Evolutionary conservation across 306 rosid genomes (phyloP), one percentile per base, ranked within the genome.

Genomic region (Pyrus betulifolia): DNA sequence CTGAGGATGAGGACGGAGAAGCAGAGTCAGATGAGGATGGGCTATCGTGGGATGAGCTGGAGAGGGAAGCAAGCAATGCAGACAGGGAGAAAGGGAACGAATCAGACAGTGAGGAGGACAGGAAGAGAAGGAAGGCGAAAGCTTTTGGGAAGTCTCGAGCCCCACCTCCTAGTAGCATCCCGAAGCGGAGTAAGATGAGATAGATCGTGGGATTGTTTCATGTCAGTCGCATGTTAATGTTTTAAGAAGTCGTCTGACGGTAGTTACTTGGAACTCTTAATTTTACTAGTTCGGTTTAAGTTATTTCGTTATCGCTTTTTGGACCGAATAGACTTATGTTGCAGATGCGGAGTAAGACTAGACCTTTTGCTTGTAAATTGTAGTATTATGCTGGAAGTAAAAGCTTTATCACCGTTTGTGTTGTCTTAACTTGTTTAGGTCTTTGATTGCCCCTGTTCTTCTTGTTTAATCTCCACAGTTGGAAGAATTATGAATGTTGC

Each of bases 1-100:
- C 98, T 0, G 97, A 90, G 15, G 98, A 88, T 4, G 91, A 84
- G 9, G 89, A 81, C 1, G 91, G 82, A 52, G 91, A 88, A 14
- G 89, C 86, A 0, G 91, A 82, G 44, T 86, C 72, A 71, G 88
- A 80, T 19, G 91, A 88, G 69, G 15, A 83, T 76, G 91, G 91
- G 27, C 84, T 90, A 87, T 89, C 98, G 8, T 94, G 98, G 98
- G 98, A 94, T 55, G 98, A 94, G 82, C 84, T 94, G 84, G 98
- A 94, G 89, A 91, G 93, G 83, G 98, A 94, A 84, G 98, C 98
- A 46, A 94, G 87, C 88, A 87, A 91, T 80, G 98, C 97, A 27
- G 98, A 94, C 70, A 90, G 82, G 84, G 98, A 94, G 87, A 87
- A 94, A 64, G 98, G 97, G 25, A 82, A 83, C 4, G 97, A 94